Evolutionary conservation across 345 rosid species (phyloP).

Genomic region (Syzygium grande): DNA sequence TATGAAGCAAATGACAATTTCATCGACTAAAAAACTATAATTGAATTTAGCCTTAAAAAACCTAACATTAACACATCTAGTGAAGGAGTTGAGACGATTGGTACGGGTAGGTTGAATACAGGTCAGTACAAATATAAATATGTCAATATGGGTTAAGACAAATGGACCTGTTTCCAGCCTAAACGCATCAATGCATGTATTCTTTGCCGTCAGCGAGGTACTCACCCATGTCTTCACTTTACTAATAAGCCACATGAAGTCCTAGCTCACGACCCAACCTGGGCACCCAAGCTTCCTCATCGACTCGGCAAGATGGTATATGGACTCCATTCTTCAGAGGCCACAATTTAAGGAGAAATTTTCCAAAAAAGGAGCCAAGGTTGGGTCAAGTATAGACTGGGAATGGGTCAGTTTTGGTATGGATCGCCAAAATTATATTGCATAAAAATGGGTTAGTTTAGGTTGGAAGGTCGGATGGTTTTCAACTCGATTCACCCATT

Average conservation of each 20-base stretch:
- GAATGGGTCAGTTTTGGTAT: no score
- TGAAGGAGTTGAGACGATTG: not conserved
- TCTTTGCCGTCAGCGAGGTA: no score
- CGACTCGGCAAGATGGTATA: no score
- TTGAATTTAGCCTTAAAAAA: not conserved
- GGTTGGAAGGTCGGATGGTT: no score
- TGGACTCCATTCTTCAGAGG: not conserved
- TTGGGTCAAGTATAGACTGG: not conserved
- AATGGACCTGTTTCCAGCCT: not conserved
- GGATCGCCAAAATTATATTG: not conserved
- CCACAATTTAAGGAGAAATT: not conserved
- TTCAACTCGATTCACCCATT: no score
- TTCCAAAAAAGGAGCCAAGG: not conserved
- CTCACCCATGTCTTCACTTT: not conserved
- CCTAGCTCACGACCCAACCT: not conserved
- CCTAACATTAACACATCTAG: not conserved
- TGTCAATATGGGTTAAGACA: not conserved
- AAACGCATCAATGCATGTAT: not conserved
- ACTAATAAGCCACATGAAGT: not conserved
- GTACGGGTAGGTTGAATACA: not conserved
- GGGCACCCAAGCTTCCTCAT: not conserved
- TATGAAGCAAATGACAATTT: not conserved
- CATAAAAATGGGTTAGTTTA: not conserved
- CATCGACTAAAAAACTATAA: not conserved
- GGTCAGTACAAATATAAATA: not conserved